Conservation (phyloP, 371 early-diverging fungal species). For the Mortierella sp. region DNA sequence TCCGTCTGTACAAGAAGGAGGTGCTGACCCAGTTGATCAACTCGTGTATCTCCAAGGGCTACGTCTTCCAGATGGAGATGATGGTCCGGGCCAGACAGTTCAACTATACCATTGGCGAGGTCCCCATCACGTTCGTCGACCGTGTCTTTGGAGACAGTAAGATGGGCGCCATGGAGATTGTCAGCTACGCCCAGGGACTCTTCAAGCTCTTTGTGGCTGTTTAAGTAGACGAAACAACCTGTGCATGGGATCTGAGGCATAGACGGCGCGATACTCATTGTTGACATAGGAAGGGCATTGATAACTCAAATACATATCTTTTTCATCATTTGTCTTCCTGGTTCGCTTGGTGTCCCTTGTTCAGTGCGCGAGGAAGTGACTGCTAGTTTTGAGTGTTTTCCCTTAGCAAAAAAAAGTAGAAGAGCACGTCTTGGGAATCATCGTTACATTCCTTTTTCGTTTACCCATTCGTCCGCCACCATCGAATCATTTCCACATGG, state of each 20-base stretch:
- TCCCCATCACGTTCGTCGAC: slow-evolving; percentile 98
- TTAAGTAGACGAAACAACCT: background rate
- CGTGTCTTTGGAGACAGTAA: slow-evolving; percentile 97
- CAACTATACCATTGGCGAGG: slow-evolving; percentile 91
- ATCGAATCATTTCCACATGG: slow-evolving; percentile 2
- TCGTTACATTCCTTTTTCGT: background rate
- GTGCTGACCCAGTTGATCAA: slow-evolving; percentile 89
- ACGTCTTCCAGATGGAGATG: slow-evolving; percentile 99
- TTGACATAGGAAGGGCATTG: too few species aligned
- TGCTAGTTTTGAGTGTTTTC: too few species aligned
- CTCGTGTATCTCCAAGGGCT: slow-evolving; percentile 94
- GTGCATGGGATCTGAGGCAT: background rate
- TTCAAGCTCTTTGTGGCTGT: slow-evolving; percentile 84
- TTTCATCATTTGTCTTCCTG: too few species aligned
- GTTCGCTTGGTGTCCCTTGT: too few species aligned
- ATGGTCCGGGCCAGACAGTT: slow-evolving; percentile 97
- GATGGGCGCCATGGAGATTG: slow-evolving; percentile 95
- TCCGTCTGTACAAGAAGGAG: slow-evolving; percentile 96
- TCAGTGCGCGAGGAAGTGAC: too few species aligned
- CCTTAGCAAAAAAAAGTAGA: slow-evolving; percentile 5
- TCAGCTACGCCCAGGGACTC: slow-evolving; percentile 92
- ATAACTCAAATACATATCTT: too few species aligned
- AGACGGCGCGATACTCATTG: too few species aligned
- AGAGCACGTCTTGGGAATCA: background rate
- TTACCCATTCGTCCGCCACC: background rate